Conservation (phyloP, 805 yeast species). For the Isabelozyma rhagii region DNA sequence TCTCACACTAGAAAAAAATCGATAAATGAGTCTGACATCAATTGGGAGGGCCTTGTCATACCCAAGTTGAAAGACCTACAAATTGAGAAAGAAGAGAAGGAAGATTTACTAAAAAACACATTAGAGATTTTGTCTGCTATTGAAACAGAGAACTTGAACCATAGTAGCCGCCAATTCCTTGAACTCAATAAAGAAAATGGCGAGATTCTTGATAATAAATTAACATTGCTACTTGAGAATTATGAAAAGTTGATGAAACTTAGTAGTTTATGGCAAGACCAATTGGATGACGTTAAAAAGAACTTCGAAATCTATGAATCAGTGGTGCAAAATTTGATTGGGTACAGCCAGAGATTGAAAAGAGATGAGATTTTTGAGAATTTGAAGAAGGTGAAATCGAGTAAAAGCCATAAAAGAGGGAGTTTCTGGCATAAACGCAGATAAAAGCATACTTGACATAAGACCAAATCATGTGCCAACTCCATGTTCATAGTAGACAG, state of each 20-base stretch:
- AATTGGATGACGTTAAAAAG: constrained; percentile 45
- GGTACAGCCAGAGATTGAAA: constrained; percentile 79
- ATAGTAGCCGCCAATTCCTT: constrained; percentile 26
- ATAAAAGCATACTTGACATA: no score
- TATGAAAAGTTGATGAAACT: constrained; percentile 22
- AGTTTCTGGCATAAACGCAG: constrained; percentile 9
- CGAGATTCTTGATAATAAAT: constrained; percentile 29
- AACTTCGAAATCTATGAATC: constrained; percentile 79
- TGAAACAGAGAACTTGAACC: constrained; percentile 32
- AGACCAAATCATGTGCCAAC: no score
- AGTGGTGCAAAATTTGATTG: constrained; percentile 86
- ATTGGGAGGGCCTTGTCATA: constrained; percentile 32
- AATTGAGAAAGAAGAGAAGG: constrained; percentile 25
- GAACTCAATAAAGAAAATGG: constrained; percentile 11
- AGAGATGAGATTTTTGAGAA: constrained; percentile 43
- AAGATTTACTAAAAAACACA: constrained; percentile 21
- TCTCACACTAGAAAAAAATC: constrained; percentile 16
- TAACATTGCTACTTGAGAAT: constrained; percentile 28
- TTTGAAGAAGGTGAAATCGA: constrained; percentile 24
- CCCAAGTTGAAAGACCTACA: constrained; percentile 33
- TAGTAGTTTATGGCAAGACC: constrained; percentile 49
- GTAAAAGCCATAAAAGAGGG: constrained; percentile 6
- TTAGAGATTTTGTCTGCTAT: constrained; percentile 22
- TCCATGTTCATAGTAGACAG: no score
- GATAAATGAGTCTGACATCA: constrained; percentile 25